Conservation (phyloP, 2,329 filamentous ascomycete species). For the Tolypocladium inflatum region DNA sequence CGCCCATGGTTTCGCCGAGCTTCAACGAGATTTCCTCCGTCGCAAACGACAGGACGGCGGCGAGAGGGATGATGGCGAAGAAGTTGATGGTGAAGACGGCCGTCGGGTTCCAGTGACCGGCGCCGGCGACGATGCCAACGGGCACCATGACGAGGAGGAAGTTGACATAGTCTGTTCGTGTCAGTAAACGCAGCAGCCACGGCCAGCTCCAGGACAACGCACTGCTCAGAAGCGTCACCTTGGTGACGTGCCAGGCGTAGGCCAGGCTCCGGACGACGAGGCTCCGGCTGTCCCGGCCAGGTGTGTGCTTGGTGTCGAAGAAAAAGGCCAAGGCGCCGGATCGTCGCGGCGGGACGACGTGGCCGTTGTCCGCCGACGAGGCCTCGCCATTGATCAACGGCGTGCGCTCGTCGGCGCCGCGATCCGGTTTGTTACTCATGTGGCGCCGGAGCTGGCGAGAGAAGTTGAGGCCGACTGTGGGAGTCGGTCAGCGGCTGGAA, state of each 20-base stretch:
- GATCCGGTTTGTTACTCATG: slow-evolving; percentile 20
- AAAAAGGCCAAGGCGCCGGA: slow-evolving; percentile 30
- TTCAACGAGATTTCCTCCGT: slow-evolving; percentile 68
- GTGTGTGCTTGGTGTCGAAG: slow-evolving; percentile 38
- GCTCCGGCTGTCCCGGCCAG: slow-evolving; percentile 41
- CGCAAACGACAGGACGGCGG: slow-evolving; percentile 64
- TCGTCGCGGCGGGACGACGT: slow-evolving; percentile 9
- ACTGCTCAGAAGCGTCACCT: slow-evolving; percentile 51
- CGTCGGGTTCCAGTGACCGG: slow-evolving; percentile 51
- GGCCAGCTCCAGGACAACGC: slow-evolving; percentile 18
- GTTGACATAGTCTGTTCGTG: slow-evolving; percentile 48
- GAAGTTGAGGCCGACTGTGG: slow-evolving; percentile 10
- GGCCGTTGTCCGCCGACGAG: slow-evolving; percentile 10
- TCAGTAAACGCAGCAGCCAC: not conserved
- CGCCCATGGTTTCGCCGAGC: slow-evolving; percentile 65
- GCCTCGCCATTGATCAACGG: slow-evolving; percentile 31
- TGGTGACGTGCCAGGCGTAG: slow-evolving; percentile 44
- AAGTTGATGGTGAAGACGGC: slow-evolving; percentile 71
- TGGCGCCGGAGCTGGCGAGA: slow-evolving; percentile 15
- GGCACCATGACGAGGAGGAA: slow-evolving; percentile 66
- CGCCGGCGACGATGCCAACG: slow-evolving; percentile 59
- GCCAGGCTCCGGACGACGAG: slow-evolving; percentile 34
- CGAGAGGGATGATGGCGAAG: slow-evolving; percentile 69
- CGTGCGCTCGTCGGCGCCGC: slow-evolving; percentile 26
- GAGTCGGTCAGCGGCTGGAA: slow-evolving; percentile 14